Conservation (phyloP, 163 green algal species). For the Scenedesmus sp. region DNA sequence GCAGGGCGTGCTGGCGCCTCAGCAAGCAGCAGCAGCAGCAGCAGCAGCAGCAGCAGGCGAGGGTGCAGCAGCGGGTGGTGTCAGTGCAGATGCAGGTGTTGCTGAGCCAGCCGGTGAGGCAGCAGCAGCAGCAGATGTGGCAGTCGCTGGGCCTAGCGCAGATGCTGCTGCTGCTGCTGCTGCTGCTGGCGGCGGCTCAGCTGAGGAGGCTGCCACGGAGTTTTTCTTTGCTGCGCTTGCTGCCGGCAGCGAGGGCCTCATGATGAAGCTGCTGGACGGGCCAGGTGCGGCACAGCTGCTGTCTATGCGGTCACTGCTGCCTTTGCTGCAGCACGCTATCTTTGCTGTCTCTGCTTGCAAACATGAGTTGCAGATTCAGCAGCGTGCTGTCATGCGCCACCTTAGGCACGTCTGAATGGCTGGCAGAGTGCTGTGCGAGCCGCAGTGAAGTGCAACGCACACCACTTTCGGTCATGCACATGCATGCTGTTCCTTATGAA, state of each 20-base stretch:
- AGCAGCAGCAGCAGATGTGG: slow-evolving; percentile 36
- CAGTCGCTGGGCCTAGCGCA: neutral
- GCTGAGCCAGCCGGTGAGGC: neutral
- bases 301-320: neutral
- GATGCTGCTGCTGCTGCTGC: neutral
- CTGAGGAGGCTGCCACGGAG: slow-evolving; percentile 15
- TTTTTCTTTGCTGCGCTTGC: slow-evolving; percentile 64
- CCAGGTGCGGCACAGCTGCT: slow-evolving; percentile 10
- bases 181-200: neutral
- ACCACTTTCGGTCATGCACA: neutral
- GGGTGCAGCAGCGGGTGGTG: neutral
- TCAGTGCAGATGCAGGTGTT: neutral
- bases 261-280: slow-evolving; percentile 90
- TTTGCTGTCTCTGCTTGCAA: too few species aligned
- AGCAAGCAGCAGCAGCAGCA: slow-evolving; percentile 12
- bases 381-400: too few species aligned
- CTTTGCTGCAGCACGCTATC: neutral
- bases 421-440: too few species aligned
- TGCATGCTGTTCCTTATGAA: neutral
- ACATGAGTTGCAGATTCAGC: too few species aligned
- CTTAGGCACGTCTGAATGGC: too few species aligned
- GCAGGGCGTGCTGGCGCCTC: neutral
- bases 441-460: too few species aligned
- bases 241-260: slow-evolving; percentile 83
- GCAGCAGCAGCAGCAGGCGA: neutral